Percentiles rank a stretch among this genome's conserved stretches.
These are phyloP conservation scores for Rostrohypoxylon terebratum DNA, from an alignment of 495 filamentous ascomycete species.

Conservation along the genomic window DNA sequence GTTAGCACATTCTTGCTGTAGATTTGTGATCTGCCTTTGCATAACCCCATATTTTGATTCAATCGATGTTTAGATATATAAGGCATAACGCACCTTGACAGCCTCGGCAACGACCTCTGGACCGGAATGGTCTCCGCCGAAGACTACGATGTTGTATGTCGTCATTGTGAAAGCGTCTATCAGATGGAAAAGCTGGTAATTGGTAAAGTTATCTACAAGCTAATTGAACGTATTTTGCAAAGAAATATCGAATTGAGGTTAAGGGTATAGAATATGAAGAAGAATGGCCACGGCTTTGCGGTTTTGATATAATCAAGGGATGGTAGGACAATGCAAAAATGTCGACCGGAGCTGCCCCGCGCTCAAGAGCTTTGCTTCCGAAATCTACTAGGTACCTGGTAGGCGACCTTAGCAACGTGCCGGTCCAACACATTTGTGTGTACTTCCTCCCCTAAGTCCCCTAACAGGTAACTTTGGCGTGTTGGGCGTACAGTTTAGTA, in stretches of 20 bases:
- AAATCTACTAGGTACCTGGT: conserved; percentile 18
- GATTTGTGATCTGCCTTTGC: not conserved
- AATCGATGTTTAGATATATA: not conserved
- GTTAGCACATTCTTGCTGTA: conserved; percentile 12
- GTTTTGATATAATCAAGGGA: conserved; percentile 17
- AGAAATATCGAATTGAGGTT: not conserved
- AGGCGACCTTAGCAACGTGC: too few species aligned
- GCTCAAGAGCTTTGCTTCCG: conserved; percentile 29
- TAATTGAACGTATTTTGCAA: conserved; percentile 2
- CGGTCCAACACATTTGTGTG: too few species aligned
- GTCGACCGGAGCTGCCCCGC: conserved; percentile 38
- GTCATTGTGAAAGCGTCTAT: conserved; percentile 54
- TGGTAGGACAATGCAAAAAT: conserved; percentile 28
- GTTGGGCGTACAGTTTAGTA: too few species aligned
- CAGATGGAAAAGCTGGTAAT: not conserved
- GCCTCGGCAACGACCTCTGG: conserved; percentile 87
- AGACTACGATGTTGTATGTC: conserved; percentile 72
- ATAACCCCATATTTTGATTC: not conserved
- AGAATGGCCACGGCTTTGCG: not conserved
- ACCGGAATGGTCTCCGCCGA: conserved; percentile 92
- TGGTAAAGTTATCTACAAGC: not conserved
- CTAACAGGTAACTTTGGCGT: too few species aligned
- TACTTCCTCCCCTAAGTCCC: too few species aligned
- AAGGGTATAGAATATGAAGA: not conserved
- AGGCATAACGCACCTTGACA: conserved; percentile 73